A percentile compares a stretch with the other conserved stretches of the same genome.
phyloP scores from a whole-genome alignment of 495 filamentous ascomycete genomes.

The Cudoniella acicularis region DNA sequence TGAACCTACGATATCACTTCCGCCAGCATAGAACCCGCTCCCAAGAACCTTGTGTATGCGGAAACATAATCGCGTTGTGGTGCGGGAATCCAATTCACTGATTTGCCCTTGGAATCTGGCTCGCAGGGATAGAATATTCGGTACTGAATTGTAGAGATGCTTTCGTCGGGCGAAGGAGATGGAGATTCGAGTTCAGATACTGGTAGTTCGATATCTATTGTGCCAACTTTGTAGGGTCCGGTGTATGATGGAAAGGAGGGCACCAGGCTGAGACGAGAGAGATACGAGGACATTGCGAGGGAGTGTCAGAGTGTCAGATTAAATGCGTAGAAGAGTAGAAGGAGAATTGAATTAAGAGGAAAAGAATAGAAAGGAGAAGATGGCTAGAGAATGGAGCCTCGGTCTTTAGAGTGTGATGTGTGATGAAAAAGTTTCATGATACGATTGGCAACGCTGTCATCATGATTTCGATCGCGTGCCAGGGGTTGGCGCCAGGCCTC shows the following conservation, averaged over 20 bases:
- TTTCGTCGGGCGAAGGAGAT: constrained; percentile 43
- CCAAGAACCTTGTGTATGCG: constrained; percentile 66
- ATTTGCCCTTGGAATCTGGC: constrained; percentile 28
- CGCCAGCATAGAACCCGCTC: constrained; percentile 49
- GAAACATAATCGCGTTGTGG: constrained; percentile 66
- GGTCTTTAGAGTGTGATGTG: not conserved
- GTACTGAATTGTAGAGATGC: constrained; percentile 64
- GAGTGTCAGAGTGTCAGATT: not conserved
- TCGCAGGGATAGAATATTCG: constrained; percentile 71
- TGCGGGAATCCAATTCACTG: constrained; percentile 64
- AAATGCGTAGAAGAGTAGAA: too few relatives aligned
- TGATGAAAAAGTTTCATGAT: not conserved
- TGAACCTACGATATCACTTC: constrained; percentile 56
- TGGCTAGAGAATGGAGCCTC: too few relatives aligned
- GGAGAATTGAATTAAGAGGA: too few relatives aligned
- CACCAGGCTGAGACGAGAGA: constrained; percentile 47
- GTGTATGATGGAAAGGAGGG: constrained; percentile 65
- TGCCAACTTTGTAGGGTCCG: constrained; percentile 71
- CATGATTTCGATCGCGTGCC: not conserved
- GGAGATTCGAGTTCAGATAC: constrained; percentile 53
- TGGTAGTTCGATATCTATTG: constrained; percentile 71
- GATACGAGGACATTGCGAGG: constrained; percentile 26
- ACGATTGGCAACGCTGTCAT: not conserved
- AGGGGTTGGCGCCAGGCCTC: not conserved
- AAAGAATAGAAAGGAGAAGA: too few relatives aligned